These are phyloP conservation scores for Flaveria ramosissima DNA, from an alignment of 129 eudicot genomes.

Conservation along the genomic window DNA sequence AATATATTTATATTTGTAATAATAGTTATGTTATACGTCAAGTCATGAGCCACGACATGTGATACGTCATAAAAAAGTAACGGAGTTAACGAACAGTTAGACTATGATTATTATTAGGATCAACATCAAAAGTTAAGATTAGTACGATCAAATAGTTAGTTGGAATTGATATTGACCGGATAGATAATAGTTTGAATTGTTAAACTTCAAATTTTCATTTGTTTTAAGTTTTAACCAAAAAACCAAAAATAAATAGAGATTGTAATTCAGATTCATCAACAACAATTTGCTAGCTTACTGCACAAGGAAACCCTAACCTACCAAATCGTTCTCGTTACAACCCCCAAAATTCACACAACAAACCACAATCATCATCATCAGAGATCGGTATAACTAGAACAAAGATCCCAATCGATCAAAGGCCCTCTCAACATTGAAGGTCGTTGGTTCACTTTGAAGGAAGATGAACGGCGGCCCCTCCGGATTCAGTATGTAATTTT, in stretches of 20 bases:
- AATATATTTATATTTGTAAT: no score
- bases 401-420: conserved; percentile 7
- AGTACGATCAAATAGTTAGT: no score
- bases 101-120: no score
- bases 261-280: not conserved
- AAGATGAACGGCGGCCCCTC: conserved; percentile 99
- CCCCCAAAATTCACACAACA: conserved; percentile 19
- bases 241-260: not conserved
- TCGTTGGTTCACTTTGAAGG: conserved; percentile 49
- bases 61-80: no score
- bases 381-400: conserved; percentile 26
- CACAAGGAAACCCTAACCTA: conserved; percentile 42
- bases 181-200: no score
- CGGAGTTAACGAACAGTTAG: no score
- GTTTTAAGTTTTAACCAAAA: no score
- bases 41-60: no score
- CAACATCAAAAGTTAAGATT: no score
- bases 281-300: conserved; percentile 24
- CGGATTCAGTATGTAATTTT: conserved; percentile 79
- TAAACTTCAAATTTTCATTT: no score
- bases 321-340: conserved; percentile 14
- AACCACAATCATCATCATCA: conserved; percentile 2
- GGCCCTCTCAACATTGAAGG: conserved; percentile 31
- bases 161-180: no score
- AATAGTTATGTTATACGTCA: no score